Evolutionary conservation across 2,329 filamentous ascomycete genomes (phyloP), one percentile per base, ranked within the genome.

Genomic region (Alternaria alternata): DNA sequence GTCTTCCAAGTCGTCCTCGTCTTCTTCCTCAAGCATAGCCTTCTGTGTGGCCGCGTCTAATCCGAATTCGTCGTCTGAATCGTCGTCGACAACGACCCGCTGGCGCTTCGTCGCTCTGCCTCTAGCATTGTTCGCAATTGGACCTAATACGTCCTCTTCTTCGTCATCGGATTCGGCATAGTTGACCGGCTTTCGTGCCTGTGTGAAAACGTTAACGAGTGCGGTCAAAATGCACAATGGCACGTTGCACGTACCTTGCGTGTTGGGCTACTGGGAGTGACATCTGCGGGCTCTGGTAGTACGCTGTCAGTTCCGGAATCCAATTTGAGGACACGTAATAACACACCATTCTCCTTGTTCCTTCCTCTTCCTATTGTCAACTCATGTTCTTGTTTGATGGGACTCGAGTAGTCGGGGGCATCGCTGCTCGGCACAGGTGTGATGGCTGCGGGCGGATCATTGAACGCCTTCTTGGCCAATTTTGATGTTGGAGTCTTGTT

Each of bases 341-440:
- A 79, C 72, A 81, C 76, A 80, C 82, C 83, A 77, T 84, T 83
- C 70, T 85, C 80, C 70, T 83, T 84, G 77, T 86, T 85, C 78
- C 85, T 77, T 43, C 76, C 84, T 62, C 85, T 77, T 47, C 76
- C 84, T 62, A 72, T 66, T 42, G 80, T 79, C 64, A 80, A 70
- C 43, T 75, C 75, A 56, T 82, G 82, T 57, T 87, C 83, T 63
- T 90, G 89, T 68, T 91, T 88, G 64, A 91, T 88, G 0, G 89
- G 90, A 76, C 88, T 91, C 1, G 85, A 83, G 22, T 88, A 88
- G 54, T 90, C 88, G 26, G 87, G 77, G 36, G 85, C 86, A 78
- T 96, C 92, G 78, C 93, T 96, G 78, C 92, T 96, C 5, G 93
- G 90, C 6, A 90, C 86, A 5, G 93, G 92, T 0, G 92, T 94